Conservation (phyloP, 495 filamentous ascomycete genomes). For the Neurospora cerealis region DNA sequence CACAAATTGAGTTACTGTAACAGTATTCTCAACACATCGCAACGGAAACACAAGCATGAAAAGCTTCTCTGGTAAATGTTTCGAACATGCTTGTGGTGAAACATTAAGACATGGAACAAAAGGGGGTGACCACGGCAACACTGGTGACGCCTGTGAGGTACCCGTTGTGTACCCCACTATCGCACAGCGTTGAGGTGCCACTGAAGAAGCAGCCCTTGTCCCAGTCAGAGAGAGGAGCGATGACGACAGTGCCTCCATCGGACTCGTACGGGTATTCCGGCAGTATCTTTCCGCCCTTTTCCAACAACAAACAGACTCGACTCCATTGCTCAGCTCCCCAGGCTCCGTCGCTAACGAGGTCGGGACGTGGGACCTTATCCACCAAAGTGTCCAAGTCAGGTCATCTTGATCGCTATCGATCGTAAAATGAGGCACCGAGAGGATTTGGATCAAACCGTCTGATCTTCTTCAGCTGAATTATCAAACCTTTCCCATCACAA, state of each 20-base stretch:
- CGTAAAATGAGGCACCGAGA: neutral
- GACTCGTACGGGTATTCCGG: neutral
- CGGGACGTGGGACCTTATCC: neutral
- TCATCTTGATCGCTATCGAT: neutral
- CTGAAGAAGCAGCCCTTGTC: neutral
- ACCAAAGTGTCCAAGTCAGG: neutral
- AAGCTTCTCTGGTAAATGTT: neutral
- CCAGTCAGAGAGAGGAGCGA: neutral
- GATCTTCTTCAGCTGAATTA: neutral
- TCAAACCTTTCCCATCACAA: neutral
- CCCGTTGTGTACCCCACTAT: neutral
- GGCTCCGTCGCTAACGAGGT: neutral
- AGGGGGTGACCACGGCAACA: neutral
- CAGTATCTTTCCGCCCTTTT: neutral
- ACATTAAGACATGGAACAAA: neutral
- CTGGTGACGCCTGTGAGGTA: neutral
- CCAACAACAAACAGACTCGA: neutral
- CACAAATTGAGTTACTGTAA: neutral
- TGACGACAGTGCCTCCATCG: neutral
- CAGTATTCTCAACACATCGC: neutral
- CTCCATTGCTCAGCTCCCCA: neutral
- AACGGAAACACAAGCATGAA: neutral
- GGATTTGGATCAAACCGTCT: neutral
- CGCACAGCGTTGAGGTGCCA: neutral
- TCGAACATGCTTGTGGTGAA: neutral